phyloP scores from a whole-genome alignment of 108 stramenopile species.

The Cylindrotheca fusiformis region DNA sequence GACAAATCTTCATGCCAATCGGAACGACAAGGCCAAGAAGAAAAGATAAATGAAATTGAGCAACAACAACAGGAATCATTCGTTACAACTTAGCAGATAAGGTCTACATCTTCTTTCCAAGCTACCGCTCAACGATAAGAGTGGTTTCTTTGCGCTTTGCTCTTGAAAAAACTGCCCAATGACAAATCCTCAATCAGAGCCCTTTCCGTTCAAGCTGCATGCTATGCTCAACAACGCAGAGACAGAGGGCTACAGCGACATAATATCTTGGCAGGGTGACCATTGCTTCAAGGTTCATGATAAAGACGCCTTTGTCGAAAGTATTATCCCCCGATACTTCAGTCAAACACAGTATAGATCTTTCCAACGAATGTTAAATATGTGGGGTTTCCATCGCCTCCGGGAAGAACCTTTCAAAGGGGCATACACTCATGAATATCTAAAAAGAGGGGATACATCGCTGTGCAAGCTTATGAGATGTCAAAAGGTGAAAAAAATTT shows the following conservation, averaged over 20 bases:
- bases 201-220: slow-evolving; percentile 44
- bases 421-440: background rate
- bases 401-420: slow-evolving; percentile 5
- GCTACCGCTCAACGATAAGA: too few species aligned
- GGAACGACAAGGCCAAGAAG: too few species aligned
- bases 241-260: slow-evolving; percentile 39
- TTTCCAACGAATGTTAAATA: slow-evolving; percentile 58
- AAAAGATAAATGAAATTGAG: too few species aligned
- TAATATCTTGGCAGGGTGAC: slow-evolving; percentile 64
- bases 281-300: slow-evolving; percentile 59
- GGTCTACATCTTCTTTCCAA: too few species aligned
- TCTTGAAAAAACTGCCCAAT: too few species aligned
- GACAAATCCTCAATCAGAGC: too few species aligned
- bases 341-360: slow-evolving; percentile 44
- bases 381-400: slow-evolving; percentile 7
- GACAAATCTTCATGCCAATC: too few species aligned
- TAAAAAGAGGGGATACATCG: background rate
- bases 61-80: too few species aligned
- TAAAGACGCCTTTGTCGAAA: slow-evolving; percentile 41
- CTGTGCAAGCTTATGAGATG: background rate
- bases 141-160: too few species aligned
- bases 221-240: slow-evolving; percentile 46
- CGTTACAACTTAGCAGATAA: too few species aligned
- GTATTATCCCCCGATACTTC: slow-evolving; percentile 56
- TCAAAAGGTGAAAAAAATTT: background rate